phyloP scores from a whole-genome alignment of 768 basidiomycete genomes.

The Phanerochaete carnosa region DNA sequence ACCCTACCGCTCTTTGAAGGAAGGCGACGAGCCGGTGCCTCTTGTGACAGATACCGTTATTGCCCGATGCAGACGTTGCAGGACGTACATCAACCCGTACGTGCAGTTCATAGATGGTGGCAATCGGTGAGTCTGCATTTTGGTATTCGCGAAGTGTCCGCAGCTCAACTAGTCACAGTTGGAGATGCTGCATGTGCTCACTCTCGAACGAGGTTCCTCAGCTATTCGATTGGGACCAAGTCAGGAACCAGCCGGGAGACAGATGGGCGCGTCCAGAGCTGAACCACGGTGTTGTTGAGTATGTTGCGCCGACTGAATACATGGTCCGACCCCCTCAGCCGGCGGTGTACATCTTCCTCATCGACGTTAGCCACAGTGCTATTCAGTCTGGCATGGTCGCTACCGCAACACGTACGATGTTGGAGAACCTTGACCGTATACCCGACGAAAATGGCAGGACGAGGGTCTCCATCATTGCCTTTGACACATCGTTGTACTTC shows the following conservation, averaged over 20 bases:
- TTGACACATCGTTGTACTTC: conserved; percentile 92
- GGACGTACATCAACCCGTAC: conserved; percentile 96
- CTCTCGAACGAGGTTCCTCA: conserved; percentile 98
- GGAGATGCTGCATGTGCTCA: conserved; percentile 99
- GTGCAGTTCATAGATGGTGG: conserved; percentile 98
- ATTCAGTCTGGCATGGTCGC: conserved; percentile 98
- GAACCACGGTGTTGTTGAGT: conserved; percentile 93
- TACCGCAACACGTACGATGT: conserved; percentile 92
- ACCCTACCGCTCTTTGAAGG: conserved; percentile 83
- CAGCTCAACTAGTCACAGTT: conserved; percentile 40
- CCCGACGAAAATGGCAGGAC: conserved; percentile 94
- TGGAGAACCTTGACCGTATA: conserved; percentile 92
- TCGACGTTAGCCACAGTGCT: conserved; percentile 92
- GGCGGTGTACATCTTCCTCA: conserved; percentile 93
- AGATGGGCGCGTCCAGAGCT: conserved; percentile 92
- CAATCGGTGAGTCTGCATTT: conserved; percentile 60
- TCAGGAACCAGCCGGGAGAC: conserved; percentile 90
- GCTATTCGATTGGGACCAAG: conserved; percentile 97
- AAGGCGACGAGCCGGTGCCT: conserved; percentile 83
- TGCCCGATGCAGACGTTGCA: conserved; percentile 92
- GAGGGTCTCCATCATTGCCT: conserved; percentile 89
- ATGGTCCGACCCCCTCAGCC: conserved; percentile 99
- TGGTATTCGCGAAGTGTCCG: neutral
- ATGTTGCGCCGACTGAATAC: conserved; percentile 96
- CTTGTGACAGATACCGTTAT: conserved; percentile 92